phyloP scores from a whole-genome alignment of 2,329 filamentous ascomycete species.

The Aspergillus bombycis region DNA sequence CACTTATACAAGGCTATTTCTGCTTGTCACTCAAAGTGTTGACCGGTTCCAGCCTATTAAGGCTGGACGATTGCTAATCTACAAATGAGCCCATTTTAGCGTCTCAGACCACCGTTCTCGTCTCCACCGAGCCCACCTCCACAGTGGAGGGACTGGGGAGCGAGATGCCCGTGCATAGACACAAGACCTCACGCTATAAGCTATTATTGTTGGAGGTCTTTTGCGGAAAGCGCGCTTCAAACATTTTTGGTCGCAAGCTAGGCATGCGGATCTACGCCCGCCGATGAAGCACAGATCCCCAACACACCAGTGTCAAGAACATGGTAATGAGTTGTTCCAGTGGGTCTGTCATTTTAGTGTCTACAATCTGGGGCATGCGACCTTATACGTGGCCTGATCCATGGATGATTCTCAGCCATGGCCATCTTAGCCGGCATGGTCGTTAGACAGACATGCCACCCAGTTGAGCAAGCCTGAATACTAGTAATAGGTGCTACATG shows the following conservation, averaged over 20 bases:
- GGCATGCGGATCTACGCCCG: background rate
- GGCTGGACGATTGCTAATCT: background rate
- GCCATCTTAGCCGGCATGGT: background rate
- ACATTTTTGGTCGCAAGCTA: background rate
- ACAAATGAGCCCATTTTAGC: background rate
- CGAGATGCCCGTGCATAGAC: background rate
- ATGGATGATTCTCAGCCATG: background rate
- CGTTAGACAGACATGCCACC: background rate
- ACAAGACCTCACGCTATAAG: background rate
- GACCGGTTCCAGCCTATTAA: background rate
- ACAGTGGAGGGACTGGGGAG: background rate
- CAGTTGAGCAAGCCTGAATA: background rate
- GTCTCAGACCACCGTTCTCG: background rate
- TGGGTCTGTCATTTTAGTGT: background rate
- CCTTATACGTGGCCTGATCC: background rate
- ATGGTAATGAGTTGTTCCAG: background rate
- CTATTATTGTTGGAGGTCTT: background rate
- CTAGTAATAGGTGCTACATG: background rate
- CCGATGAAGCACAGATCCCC: background rate
- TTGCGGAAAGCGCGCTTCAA: background rate
- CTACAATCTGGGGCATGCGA: background rate
- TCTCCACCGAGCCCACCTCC: slow-evolving; percentile 1
- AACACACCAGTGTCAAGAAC: background rate
- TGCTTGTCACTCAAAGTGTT: background rate
- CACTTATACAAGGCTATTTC: too few relatives aligned